Evolutionary conservation across 1,139 yeast species (phyloP), one percentile per base, ranked within the genome.

Genomic region (Kodamaea anthophila): DNA sequence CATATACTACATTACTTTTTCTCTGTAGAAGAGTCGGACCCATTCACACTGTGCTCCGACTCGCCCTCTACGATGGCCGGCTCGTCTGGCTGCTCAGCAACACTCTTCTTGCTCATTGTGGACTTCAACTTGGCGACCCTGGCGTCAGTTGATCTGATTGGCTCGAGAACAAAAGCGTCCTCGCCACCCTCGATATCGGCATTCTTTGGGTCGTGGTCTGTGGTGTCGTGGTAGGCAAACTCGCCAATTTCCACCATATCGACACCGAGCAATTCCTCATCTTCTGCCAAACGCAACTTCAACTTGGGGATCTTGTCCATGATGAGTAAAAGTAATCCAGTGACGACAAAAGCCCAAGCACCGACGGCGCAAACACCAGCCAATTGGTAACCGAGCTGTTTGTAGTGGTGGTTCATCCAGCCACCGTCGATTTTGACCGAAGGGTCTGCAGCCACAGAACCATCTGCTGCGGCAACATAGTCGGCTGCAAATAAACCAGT

Each of bases 401-500:
- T 72, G 60, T 72, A 88, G 69, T 87, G 79, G 53, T 85, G 93
- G 69, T 85, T 86, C 49, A 88, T 64, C 97, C 98, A 88, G 35
- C 98, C 97, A 49, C 96, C 94, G 20, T 52, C 65, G 42, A 85
- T 84, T n/a, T 53, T 66, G 9, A 47, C 33, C n/a, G 52, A 23
- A 20, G 63, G 56, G 34, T 56, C 53, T 23, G 70, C 67, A 18
- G 67, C 62, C 28, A 77, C 83, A 29, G 80, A 76, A 33, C 77
- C 85, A 42, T 66, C 85, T 36, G 85, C 60, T 23, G 85, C 87
- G 29, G 94, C 81, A 44, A 88, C 76, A 59, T 88, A 87, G 62
- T 87, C 93, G 32, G 96, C 94, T 20, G 96, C 95, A 53, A 88
- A 88, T 41, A 88, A 66, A 48, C 95, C 96, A 23, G 97, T 88